Evolutionary conservation across 164 flowering plant genomes (phyloP).

Genomic region (Nelumbo lutea): DNA sequence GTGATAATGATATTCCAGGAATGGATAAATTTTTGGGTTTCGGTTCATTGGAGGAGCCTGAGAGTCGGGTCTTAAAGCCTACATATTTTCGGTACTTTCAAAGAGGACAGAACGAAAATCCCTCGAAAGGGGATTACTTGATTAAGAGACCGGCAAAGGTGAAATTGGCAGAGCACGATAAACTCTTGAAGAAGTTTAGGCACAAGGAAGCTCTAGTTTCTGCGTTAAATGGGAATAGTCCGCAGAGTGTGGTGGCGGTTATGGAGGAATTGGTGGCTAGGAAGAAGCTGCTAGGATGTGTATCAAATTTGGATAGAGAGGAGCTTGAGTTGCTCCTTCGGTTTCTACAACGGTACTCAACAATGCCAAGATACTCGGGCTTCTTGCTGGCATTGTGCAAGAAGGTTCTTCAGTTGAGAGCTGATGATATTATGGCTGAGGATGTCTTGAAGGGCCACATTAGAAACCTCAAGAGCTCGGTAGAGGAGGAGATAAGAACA

Average conservation of each 20-base stretch:
- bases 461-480: conserved; percentile 54
- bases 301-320: conserved; percentile 60
- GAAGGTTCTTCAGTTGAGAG: conserved; percentile 60
- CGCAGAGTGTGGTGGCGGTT: conserved; percentile 65
- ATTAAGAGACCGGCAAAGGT: conserved; percentile 51
- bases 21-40: conserved; percentile 18
- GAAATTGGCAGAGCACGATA: conserved; percentile 73
- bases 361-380: conserved; percentile 50
- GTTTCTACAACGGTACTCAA: conserved; percentile 52
- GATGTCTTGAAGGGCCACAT: conserved; percentile 44
- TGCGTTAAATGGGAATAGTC: conserved; percentile 45
- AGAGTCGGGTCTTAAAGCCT: conserved; percentile 47
- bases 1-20: conserved; percentile 18
- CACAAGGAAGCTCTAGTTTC: conserved; percentile 82
- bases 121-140: conserved; percentile 57
- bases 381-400: conserved; percentile 60
- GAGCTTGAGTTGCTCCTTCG: conserved; percentile 71
- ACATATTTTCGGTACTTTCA: conserved; percentile 60
- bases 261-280: conserved; percentile 92
- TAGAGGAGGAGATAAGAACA: conserved; percentile 72
- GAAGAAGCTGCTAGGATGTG: conserved; percentile 63
- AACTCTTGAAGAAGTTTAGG: conserved; percentile 77
- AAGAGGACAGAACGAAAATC: conserved; percentile 73
- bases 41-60: conserved; percentile 26
- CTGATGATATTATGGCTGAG: conserved; percentile 46